Conservation (phyloP, 345 rosid genomes). For the Angophora floribunda region DNA sequence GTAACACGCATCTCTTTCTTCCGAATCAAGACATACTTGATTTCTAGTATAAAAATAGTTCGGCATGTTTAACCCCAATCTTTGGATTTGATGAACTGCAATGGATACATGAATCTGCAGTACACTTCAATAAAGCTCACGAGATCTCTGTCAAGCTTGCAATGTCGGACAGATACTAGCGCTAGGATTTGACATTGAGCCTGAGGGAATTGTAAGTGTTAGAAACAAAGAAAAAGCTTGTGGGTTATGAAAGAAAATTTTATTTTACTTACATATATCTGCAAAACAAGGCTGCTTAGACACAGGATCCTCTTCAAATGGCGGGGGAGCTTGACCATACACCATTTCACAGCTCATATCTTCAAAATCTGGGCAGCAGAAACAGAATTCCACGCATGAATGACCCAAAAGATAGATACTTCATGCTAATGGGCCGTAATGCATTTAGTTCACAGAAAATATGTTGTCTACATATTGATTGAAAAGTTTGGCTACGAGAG, state of each 20-base stretch:
- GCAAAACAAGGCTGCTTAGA: constrained; percentile 56
- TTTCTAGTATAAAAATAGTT: neutral
- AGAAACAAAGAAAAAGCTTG: neutral
- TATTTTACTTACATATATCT: constrained; percentile 33
- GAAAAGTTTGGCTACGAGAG: neutral
- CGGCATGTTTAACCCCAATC: neutral
- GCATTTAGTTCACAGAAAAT: neutral
- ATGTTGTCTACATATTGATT: neutral
- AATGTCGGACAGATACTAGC: constrained; percentile 37
- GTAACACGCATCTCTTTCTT: neutral
- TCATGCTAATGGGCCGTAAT: neutral
- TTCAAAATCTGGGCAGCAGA: constrained; percentile 55
- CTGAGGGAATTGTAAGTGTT: constrained; percentile 8
- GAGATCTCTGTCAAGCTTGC: constrained; percentile 20
- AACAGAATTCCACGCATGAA: neutral
- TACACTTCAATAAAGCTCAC: neutral
- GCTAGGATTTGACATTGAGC: constrained; percentile 39
- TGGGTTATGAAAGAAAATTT: neutral
- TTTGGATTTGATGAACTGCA: neutral
- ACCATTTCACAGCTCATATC: constrained; percentile 98
- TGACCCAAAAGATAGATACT: neutral
- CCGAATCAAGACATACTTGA: neutral
- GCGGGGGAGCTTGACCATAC: constrained; percentile 78
- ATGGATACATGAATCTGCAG: neutral
- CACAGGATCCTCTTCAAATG: constrained; percentile 68